Evolutionary conservation across 2,329 filamentous ascomycete species (phyloP), one percentile per base, ranked within the genome.

Genomic region (Pezicula carpinea): DNA sequence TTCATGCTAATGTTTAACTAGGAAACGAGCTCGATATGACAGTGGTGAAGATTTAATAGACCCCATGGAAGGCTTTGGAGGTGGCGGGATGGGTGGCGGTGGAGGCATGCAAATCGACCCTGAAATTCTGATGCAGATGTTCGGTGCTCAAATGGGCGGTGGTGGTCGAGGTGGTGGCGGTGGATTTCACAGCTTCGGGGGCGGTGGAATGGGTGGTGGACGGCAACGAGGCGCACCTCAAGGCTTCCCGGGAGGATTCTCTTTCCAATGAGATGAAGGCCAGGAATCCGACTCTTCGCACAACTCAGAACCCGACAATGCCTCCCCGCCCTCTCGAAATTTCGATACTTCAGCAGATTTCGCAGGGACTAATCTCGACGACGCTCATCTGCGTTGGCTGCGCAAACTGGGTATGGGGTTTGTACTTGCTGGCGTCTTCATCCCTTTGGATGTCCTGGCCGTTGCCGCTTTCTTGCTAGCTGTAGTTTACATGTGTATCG

Each of bases 1-100:
- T 44, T 50, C 33, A 34, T 18, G 21, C 36, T 39, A 38, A 13
- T n/a, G 48, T 42, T 69, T 77, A 64, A 78, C 58, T 38, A 40
- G 86, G 69, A 97, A 96, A 74, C 85, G 89, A 57, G 86, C 87
- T 55, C 77, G 87, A 44, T 99, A 95, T 64, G 92, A 99, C 64
- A 93, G 85, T 56, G 93, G 93, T 32, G 89, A 93, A 49, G 92
- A 99, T 65, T 79, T 96, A 23, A 77, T 93, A 48, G 92, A 96
- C 63, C 87, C 89, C 3, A 78, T 82, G 43, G 91, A 96, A 46
- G 80, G 80, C 36, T 83, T 82, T 35, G 82, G 82, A 71, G 72
- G 71, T 38, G 85, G 85, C 49, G 75, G 76, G 56, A 79, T 80
- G 53, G 79, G 73, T 19, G 74, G 74, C 36, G 64, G 58, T 40